These are phyloP conservation scores for Rhodotorula toruloides DNA, from an alignment of 768 basidiomycete genomes.

Conservation along the genomic window DNA sequence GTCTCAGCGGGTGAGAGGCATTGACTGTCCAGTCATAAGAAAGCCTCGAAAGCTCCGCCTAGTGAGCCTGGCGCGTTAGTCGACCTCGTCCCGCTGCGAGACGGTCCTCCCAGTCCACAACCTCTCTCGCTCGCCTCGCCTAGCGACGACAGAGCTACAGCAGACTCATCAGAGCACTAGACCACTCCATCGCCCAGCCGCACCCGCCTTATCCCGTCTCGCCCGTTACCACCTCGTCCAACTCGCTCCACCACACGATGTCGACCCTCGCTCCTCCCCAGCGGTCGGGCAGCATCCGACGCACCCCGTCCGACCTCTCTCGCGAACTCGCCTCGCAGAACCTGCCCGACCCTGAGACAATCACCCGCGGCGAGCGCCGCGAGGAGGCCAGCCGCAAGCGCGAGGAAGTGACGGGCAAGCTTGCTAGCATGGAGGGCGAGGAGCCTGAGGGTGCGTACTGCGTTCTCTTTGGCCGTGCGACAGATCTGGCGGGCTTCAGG, in stretches of 20 bases:
- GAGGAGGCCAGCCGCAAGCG: conserved; percentile 11
- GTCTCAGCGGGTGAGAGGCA: too few species aligned
- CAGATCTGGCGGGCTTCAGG: too few species aligned
- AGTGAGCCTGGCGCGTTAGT: too few species aligned
- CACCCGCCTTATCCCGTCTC: not conserved
- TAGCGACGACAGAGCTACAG: too few species aligned
- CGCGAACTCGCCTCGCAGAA: conserved; percentile 19
- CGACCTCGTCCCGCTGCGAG: too few species aligned
- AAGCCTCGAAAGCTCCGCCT: too few species aligned
- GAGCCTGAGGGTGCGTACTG: conserved; percentile 14
- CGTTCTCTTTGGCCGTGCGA: not conserved
- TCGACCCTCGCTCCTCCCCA: not conserved
- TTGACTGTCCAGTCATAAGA: too few species aligned
- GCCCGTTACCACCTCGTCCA: not conserved
- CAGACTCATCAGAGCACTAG: too few species aligned
- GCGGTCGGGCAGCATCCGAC: conserved; percentile 24
- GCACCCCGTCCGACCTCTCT: conserved; percentile 34
- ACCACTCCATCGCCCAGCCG: conserved; percentile 23
- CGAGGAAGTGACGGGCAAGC: conserved; percentile 18
- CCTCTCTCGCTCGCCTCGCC: too few species aligned
- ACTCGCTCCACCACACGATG: too few species aligned
- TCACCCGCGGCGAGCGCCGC: conserved; percentile 8
- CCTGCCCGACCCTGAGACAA: conserved; percentile 28
- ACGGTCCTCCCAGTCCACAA: too few species aligned
- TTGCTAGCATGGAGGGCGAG: not conserved